Percentiles rank a stretch among this genome's conserved stretches.
phyloP scores from a whole-genome alignment of 2,329 filamentous ascomycete genomes.

The Fusarium aywerte region DNA sequence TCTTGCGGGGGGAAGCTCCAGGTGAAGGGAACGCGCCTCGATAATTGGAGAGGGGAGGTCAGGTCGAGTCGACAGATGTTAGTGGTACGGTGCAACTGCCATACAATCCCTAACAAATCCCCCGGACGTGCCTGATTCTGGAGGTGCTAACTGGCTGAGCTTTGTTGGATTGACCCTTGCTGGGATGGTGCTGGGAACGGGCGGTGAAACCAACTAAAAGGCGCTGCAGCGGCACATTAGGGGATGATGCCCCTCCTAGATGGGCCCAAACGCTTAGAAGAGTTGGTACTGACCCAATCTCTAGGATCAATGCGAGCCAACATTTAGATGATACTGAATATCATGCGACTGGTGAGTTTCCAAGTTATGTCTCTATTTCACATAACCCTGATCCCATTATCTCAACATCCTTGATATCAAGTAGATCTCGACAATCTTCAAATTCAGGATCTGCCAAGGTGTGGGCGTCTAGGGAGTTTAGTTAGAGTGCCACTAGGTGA shows the following conservation, averaged over 20 bases:
- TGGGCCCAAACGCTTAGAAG: constrained; percentile 14
- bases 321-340: constrained; percentile 2
- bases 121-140: not conserved
- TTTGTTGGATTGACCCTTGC: constrained; percentile 19
- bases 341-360: not conserved
- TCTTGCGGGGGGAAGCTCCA: constrained; percentile 45
- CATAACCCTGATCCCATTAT: not conserved
- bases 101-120: constrained; percentile 23
- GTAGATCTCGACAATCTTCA: not conserved
- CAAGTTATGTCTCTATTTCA: not conserved
- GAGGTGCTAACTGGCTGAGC: constrained; percentile 21
- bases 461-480: constrained; percentile 17
- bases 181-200: constrained; percentile 29
- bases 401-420: not conserved
- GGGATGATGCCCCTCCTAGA: constrained; percentile 36
- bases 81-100: constrained; percentile 4
- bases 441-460: constrained; percentile 26
- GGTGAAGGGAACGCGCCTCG: constrained; percentile 37
- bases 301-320: constrained; percentile 14
- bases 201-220: constrained; percentile 38
- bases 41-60: constrained; percentile 42
- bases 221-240: constrained; percentile 30
- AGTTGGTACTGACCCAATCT: constrained; percentile 12
- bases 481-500: constrained; percentile 24
- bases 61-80: constrained; percentile 29